Conservation (phyloP, 768 basidiomycete species). For the Mycena indigotica region DNA sequence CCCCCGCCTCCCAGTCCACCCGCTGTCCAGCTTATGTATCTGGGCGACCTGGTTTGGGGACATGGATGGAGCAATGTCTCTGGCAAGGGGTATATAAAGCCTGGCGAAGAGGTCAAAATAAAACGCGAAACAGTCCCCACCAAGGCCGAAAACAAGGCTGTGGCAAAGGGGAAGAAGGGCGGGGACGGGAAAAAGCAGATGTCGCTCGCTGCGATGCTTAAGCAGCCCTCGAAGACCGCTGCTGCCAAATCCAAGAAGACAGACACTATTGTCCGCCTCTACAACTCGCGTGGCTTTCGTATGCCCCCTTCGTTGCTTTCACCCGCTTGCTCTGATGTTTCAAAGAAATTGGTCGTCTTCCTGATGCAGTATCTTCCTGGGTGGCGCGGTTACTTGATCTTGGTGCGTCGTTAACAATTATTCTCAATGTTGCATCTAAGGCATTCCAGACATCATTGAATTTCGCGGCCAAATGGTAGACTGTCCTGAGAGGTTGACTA, state of each 20-base stretch:
- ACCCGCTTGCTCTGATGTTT: background rate
- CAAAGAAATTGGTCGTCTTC: constrained; percentile 76
- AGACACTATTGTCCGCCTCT: constrained; percentile 67
- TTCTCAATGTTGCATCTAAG: constrained; percentile 5
- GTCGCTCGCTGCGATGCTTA: constrained; percentile 67
- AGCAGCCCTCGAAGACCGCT: constrained; percentile 47
- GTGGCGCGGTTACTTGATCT: constrained; percentile 73
- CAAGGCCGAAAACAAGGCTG: constrained; percentile 28
- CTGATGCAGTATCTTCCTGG: constrained; percentile 72
- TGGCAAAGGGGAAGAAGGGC: constrained; percentile 41
- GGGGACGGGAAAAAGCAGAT: constrained; percentile 61
- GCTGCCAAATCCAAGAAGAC: constrained; percentile 53
- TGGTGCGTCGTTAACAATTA: constrained; percentile 41
- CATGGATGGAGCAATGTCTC: constrained; percentile 82
- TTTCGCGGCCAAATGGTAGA: constrained; percentile 76
- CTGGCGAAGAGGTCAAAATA: constrained; percentile 60
- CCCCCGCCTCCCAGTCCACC: constrained; percentile 2
- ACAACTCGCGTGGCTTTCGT: constrained; percentile 70
- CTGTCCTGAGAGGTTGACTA: constrained; percentile 68
- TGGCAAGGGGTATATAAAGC: constrained; percentile 69
- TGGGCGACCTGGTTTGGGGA: constrained; percentile 69
- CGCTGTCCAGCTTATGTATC: constrained; percentile 43
- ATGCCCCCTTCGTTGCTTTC: constrained; percentile 8
- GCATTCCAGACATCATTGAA: constrained; percentile 56
- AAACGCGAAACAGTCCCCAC: constrained; percentile 53